Percentiles rank a stretch among this genome's conserved stretches.
Conservation (phyloP, 768 basidiomycete genomes). For the Calvatia gigantea region DNA sequence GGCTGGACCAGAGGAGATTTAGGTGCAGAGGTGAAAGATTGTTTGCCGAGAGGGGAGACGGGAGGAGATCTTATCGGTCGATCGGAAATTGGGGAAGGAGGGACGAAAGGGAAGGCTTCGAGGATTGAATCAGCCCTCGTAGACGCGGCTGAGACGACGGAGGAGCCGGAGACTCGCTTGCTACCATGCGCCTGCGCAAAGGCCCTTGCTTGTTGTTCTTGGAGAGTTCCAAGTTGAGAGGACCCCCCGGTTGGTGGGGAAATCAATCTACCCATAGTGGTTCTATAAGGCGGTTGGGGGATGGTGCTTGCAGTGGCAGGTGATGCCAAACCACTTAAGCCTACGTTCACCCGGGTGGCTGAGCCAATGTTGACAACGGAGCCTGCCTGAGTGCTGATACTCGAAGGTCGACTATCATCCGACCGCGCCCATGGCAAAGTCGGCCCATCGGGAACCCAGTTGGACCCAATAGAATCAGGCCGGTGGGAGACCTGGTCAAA, state of each 20-base stretch:
- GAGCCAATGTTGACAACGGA: constrained; percentile 58
- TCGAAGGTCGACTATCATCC: constrained; percentile 51
- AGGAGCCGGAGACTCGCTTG: constrained; percentile 60
- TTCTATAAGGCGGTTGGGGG: constrained; percentile 48
- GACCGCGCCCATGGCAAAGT: constrained; percentile 38
- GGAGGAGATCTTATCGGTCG: constrained; percentile 72
- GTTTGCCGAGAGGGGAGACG: constrained; percentile 66
- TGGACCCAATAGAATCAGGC: constrained; percentile 26
- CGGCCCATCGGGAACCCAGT: constrained; percentile 37
- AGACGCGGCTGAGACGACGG: constrained; percentile 63
- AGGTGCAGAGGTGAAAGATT: constrained; percentile 46
- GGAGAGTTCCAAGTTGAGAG: constrained; percentile 32
- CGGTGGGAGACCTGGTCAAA: constrained; percentile 17
- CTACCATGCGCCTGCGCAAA: constrained; percentile 51
- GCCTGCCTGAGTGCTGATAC: constrained; percentile 61
- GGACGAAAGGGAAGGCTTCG: constrained; percentile 86
- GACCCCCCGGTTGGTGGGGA: constrained; percentile 37
- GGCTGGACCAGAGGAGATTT: constrained; percentile 62
- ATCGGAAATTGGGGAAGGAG: constrained; percentile 86
- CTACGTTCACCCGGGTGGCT: constrained; percentile 67
- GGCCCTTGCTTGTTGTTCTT: constrained; percentile 68
- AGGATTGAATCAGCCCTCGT: constrained; percentile 81
- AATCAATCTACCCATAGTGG: constrained; percentile 62
- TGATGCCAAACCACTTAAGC: constrained; percentile 34
- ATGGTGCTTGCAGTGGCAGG: constrained; percentile 30